Evolutionary conservation across 2,329 filamentous ascomycete genomes (phyloP).

Genomic region (Cladophialophora exuberans): DNA sequence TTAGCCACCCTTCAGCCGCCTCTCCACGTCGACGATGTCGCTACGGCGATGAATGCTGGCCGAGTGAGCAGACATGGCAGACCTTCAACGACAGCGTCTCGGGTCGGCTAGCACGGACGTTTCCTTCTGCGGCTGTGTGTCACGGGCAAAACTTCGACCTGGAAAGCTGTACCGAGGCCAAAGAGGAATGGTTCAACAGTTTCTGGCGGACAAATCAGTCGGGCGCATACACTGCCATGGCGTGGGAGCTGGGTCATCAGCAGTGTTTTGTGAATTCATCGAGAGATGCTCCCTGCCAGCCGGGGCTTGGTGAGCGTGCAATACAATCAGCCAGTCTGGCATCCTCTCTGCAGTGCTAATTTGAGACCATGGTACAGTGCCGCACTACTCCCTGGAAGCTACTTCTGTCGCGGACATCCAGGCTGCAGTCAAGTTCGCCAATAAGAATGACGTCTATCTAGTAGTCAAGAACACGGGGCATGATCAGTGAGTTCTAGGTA

Average conservation of each 20-base stretch:
- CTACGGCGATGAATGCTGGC: constrained; percentile 41
- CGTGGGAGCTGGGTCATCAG: constrained; percentile 37
- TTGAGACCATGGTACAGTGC: constrained; percentile 24
- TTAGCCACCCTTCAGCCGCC: neutral
- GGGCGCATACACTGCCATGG: constrained; percentile 35
- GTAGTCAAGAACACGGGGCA: constrained; percentile 39
- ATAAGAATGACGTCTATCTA: constrained; percentile 34
- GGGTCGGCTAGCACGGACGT: constrained; percentile 40
- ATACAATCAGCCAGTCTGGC: neutral
- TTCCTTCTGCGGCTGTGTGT: constrained; percentile 42
- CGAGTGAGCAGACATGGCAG: constrained; percentile 37
- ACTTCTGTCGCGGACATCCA: constrained; percentile 21
- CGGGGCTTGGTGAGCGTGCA: constrained; percentile 28
- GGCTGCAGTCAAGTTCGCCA: constrained; percentile 35
- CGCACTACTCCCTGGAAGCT: constrained; percentile 33
- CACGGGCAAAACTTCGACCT: constrained; percentile 35
- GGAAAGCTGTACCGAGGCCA: constrained; percentile 30
- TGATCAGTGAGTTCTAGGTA: constrained; percentile 31
- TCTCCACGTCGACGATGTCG: constrained; percentile 4
- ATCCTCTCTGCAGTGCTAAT: neutral
- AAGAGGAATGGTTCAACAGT: constrained; percentile 33
- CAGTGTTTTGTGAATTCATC: constrained; percentile 37
- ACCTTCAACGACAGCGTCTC: constrained; percentile 40
- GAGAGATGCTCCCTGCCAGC: constrained; percentile 30
- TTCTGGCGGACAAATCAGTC: constrained; percentile 37